These are phyloP conservation scores for Venturia nashicola DNA, from an alignment of 2,329 filamentous ascomycete species.

Conservation along the genomic window DNA sequence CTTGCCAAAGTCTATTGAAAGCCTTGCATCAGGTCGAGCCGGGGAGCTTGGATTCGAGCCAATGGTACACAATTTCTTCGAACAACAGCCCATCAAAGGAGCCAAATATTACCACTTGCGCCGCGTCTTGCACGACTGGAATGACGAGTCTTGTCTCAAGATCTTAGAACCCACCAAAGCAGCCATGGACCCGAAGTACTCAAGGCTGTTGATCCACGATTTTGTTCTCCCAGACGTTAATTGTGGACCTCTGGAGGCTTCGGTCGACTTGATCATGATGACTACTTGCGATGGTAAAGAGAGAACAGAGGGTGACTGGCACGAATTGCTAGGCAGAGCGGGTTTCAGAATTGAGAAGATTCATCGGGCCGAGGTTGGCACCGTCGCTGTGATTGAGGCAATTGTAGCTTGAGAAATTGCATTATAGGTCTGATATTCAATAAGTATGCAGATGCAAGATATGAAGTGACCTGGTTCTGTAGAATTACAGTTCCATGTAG, in stretches of 20 bases:
- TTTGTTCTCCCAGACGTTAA: constrained; percentile 18
- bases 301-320: constrained; percentile 26
- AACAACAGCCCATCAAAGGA: constrained; percentile 14
- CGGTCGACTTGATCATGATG: constrained; percentile 29
- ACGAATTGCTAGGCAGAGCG: constrained; percentile 19
- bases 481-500: too few relatives aligned
- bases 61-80: constrained; percentile 10
- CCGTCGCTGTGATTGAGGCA: constrained; percentile 6
- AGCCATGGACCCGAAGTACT: constrained; percentile 19
- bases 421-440: too few relatives aligned
- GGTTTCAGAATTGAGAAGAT: constrained; percentile 24
- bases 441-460: too few relatives aligned
- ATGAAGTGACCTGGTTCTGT: too few relatives aligned
- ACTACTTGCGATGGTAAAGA: constrained; percentile 22
- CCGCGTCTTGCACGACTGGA: constrained; percentile 21
- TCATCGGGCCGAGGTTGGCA: constrained; percentile 14
- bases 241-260: constrained; percentile 26
- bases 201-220: constrained; percentile 21
- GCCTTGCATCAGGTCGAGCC: not conserved
- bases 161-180: constrained; percentile 17
- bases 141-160: constrained; percentile 15
- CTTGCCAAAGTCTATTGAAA: constrained; percentile 2
- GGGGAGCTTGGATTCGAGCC: constrained; percentile 4
- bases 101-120: constrained; percentile 13
- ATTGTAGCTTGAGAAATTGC: not conserved